Evolutionary conservation across 352 stramenopile genomes (phyloP).

Genomic region (Phytophthora tubulina): DNA sequence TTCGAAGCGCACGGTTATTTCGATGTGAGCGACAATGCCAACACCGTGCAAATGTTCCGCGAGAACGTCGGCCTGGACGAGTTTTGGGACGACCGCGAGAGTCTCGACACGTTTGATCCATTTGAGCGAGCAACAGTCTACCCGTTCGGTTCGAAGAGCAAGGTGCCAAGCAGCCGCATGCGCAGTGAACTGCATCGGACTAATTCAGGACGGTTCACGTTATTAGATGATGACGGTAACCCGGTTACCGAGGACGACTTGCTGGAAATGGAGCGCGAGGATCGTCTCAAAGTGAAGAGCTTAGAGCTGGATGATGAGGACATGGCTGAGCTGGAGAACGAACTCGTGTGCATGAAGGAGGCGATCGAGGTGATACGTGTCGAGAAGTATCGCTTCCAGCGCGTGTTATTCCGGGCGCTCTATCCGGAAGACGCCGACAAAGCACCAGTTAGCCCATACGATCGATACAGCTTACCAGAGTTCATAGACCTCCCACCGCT

Average conservation of each 20-base stretch:
- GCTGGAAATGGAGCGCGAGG: constrained; percentile 56
- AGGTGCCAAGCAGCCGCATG: constrained; percentile 44
- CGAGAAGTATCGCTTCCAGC: constrained; percentile 68
- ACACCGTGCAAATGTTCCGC: constrained; percentile 84
- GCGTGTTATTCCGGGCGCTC: constrained; percentile 59
- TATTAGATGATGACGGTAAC: constrained; percentile 71
- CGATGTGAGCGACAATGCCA: constrained; percentile 71
- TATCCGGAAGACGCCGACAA: constrained; percentile 38
- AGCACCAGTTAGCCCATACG: constrained; percentile 6
- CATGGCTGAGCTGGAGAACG: constrained; percentile 58
- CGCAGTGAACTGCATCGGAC: constrained; percentile 36
- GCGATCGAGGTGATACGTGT: constrained; percentile 72
- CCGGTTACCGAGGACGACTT: constrained; percentile 60
- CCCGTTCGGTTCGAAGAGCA: constrained; percentile 43
- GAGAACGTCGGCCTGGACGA: constrained; percentile 70
- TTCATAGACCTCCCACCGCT: constrained; percentile 33
- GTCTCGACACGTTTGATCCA: constrained; percentile 41
- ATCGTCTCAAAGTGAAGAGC: constrained; percentile 58
- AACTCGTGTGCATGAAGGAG: constrained; percentile 54
- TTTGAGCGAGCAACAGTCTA: constrained; percentile 39
- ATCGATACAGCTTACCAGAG: neutral
- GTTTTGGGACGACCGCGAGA: constrained; percentile 70
- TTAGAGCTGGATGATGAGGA: constrained; percentile 73
- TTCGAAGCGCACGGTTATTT: constrained; percentile 85
- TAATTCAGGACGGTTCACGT: constrained; percentile 54